Evolutionary conservation across 1,284 basidiomycete species (phyloP).

Genomic region (Tilletia setariae): DNA sequence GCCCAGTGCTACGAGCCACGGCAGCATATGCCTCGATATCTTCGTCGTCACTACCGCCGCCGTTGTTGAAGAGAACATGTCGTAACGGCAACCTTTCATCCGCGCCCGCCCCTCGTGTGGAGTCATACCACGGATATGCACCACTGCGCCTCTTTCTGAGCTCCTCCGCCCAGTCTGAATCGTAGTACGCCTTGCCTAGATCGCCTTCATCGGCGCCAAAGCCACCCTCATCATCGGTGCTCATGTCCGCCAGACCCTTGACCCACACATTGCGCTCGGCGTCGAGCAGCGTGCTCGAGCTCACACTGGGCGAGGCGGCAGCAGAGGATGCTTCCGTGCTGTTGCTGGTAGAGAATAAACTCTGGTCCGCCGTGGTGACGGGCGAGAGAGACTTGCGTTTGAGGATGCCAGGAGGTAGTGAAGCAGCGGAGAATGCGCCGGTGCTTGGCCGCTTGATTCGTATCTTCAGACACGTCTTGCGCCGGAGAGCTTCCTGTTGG

Average conservation of each 20-base stretch:
- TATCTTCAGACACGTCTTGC: slow-evolving; percentile 7
- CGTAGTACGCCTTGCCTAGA: too few species aligned
- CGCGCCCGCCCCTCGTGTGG: too few species aligned
- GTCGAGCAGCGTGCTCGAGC: not conserved
- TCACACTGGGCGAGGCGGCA: slow-evolving; percentile 10
- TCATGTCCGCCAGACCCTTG: not conserved
- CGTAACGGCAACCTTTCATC: too few species aligned
- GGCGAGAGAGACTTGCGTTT: slow-evolving; percentile 5
- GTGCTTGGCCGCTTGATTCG: not conserved
- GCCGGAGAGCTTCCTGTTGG: slow-evolving; percentile 3
- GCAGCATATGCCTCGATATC: too few species aligned
- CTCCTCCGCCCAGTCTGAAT: too few species aligned
- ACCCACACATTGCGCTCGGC: slow-evolving; percentile 14
- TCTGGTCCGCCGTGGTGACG: not conserved
- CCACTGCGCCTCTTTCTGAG: too few species aligned
- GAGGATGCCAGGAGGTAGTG: not conserved
- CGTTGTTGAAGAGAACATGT: too few species aligned
- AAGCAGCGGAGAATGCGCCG: not conserved
- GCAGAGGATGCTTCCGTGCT: not conserved
- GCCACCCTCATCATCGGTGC: not conserved
- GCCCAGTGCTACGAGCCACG: not conserved
- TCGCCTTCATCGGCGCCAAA: not conserved
- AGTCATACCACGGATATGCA: too few species aligned
- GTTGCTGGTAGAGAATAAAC: not conserved
- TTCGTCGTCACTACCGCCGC: too few species aligned